These are phyloP conservation scores for Ceratocystis albifundus DNA, from an alignment of 2,329 filamentous ascomycete genomes.

Conservation along the genomic window DNA sequence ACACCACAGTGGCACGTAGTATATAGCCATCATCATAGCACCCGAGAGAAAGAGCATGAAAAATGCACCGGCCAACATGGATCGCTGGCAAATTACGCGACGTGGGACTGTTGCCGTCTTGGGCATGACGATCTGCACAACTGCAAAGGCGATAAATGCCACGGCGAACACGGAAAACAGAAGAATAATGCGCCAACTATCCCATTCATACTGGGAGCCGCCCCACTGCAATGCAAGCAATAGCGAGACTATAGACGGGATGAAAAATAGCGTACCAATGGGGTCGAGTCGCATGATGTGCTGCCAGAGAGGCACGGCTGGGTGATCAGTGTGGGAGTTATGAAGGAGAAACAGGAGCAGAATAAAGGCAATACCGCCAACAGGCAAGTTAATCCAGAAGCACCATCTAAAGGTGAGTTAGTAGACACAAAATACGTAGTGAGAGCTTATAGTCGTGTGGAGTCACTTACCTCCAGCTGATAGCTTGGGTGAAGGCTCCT, in stretches of 20 bases:
- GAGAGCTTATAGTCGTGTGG: background rate
- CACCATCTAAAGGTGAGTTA: slow-evolving; percentile 36
- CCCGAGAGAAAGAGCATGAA: slow-evolving; percentile 40
- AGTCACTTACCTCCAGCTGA: slow-evolving; percentile 37
- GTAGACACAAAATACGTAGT: background rate
- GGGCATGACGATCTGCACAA: slow-evolving; percentile 43
- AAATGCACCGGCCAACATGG: slow-evolving; percentile 39
- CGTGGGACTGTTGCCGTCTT: slow-evolving; percentile 47
- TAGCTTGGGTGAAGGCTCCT: slow-evolving; percentile 40
- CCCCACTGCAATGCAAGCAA: slow-evolving; percentile 55
- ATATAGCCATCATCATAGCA: slow-evolving; percentile 44
- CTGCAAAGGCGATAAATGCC: slow-evolving; percentile 37
- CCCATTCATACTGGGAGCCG: slow-evolving; percentile 43
- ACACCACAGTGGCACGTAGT: slow-evolving; percentile 46
- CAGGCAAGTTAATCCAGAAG: slow-evolving; percentile 48
- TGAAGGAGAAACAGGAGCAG: slow-evolving; percentile 41
- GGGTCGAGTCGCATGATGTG: slow-evolving; percentile 46
- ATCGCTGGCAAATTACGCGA: slow-evolving; percentile 44
- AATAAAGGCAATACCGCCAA: slow-evolving; percentile 41
- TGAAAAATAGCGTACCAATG: slow-evolving; percentile 47
- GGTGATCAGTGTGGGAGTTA: slow-evolving; percentile 28
- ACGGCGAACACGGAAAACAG: slow-evolving; percentile 43
- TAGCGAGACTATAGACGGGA: slow-evolving; percentile 48
- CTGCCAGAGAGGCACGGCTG: slow-evolving; percentile 30
- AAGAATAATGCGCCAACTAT: slow-evolving; percentile 40